Percentiles rank a stretch among this genome's conserved stretches.
Evolutionary conservation across 345 rosid species (phyloP).

Genomic region (Brassica incana): DNA sequence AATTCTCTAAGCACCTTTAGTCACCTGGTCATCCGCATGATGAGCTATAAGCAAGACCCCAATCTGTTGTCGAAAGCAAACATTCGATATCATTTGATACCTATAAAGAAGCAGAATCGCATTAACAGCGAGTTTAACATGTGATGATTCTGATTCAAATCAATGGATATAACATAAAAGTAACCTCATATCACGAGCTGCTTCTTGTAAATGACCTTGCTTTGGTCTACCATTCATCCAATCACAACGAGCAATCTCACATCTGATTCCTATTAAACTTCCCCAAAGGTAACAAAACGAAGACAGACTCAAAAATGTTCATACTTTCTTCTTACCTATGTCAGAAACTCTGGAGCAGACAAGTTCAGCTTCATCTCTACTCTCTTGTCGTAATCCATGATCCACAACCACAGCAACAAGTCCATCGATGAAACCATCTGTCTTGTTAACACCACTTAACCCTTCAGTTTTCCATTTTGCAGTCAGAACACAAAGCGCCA

Average conservation of each 20-base stretch:
- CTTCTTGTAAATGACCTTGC: slow-evolving; percentile 86
- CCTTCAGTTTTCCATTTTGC: slow-evolving; percentile 79
- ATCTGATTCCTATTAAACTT: slow-evolving; percentile 73
- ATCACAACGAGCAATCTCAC: slow-evolving; percentile 72
- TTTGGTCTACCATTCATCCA: slow-evolving; percentile 82
- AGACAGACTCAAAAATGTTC: neutral
- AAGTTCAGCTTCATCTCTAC: slow-evolving; percentile 67
- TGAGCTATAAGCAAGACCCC: slow-evolving; percentile 88
- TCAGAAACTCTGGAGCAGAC: slow-evolving; percentile 66
- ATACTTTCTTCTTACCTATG: slow-evolving; percentile 53
- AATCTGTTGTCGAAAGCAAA: slow-evolving; percentile 56
- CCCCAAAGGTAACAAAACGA: slow-evolving; percentile 1
- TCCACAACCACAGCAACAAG: slow-evolving; percentile 83
- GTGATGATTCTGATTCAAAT: neutral
- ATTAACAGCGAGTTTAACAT: neutral
- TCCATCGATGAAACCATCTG: slow-evolving; percentile 63
- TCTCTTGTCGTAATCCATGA: slow-evolving; percentile 79
- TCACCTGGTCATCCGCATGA: slow-evolving; percentile 92
- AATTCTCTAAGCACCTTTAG: slow-evolving; percentile 2
- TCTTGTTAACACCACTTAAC: slow-evolving; percentile 30
- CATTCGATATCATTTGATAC: slow-evolving; percentile 65
- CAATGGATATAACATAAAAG: neutral
- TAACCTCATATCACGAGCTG: slow-evolving; percentile 87
- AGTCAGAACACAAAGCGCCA: slow-evolving; percentile 79
- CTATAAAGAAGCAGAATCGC: slow-evolving; percentile 32